Base-by-base conservation (phyloP, 192 early-diverging fungal species). In the Backusella circina region DNA sequence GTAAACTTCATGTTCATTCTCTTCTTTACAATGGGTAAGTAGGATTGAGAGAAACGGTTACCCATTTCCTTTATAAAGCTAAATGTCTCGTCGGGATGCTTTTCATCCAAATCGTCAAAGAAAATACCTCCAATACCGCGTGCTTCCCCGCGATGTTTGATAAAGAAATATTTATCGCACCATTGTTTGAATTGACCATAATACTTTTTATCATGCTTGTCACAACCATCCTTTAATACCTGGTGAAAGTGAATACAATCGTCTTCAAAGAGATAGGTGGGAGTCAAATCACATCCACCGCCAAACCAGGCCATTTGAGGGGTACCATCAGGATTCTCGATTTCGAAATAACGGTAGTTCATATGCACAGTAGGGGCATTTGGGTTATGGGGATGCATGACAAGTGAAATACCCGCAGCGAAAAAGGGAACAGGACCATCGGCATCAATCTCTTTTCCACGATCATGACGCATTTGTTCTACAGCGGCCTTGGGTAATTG, bases 261-360 rank as follows among this genome's bases (percentile, higher is more conserved):
- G 41, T 98, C 95, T 44, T 92, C 90, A 67, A 90, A 97, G 64
- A 98, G 84, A 79, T 97, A 98, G 0, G 91, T 77, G 0, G 98
- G 98, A 1, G 98, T 99, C 76, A 99, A 84, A 82, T 99, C 98
- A 57, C 91, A 90, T 30, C 98, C 98, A 39, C 98, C 98, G 47
- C 98, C 98, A 83, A 98, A 99, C 98, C 98, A 99, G 54, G 88
- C 91, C 71, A 92, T 83, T 51, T 92, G 90, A 5, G 94, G 91
- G 37, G 90, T 84, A n/a, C 82, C 85, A 31, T 86, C 88, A 3
- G 76, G 83, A 12, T 88, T 78, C 32, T 85, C 90, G 13, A 99
- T 88, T 75, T 99, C 98, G 88, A 99, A 98, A 80, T 98, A 97
- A 6, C 98, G 91, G 83, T 96, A 99, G 85, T 99, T 99, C 80